Evolutionary conservation across 345 rosid species (phyloP), one percentile per base, ranked within the genome.

Genomic region (Gossypioides kirkii): DNA sequence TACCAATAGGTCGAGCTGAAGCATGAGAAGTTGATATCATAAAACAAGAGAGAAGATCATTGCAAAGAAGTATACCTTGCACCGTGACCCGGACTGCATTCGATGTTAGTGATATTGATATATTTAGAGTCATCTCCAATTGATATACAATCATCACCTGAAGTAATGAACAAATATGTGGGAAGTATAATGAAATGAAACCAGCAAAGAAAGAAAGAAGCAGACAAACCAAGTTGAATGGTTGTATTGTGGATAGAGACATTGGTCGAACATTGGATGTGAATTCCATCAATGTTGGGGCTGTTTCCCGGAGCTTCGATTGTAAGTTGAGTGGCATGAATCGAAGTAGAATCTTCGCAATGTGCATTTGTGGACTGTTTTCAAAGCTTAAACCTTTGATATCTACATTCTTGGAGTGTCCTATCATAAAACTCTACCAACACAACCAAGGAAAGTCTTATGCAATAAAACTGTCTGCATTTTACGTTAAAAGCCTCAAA

Each of bases 221-320:
- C n/a, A n/a, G n/a, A 42, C 9, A 42, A 42, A 58, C 61, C 61
- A 10, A 17, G 23, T 25, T 58, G 61, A 12, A 58, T 58, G 61
- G 25, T 23, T 23, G 61, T 10, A 2, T 23, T 2, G 61, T 23
- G 16, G 11, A 58, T 58, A 23, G 61, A 23, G 32, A 56, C 32
- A 11, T 58, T 23, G 17, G 61, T 23, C 16, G 61, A 58, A 1
- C 13, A 32, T 23, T 58, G 61, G 36, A 58, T 58, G 61, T 10
- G 61, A 58, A 58, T 58, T 36, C 61, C 61, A 58, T 58, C 61
- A 58, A 32, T 58, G 61, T 23, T 58, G 6, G 61, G 36, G 16
- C 36, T 58, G 61, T 58, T 25, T 2, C 1, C 32, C 2, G 61
- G 36, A 6, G 61, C 61, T 58, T 1, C 10, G 61, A 58, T 58